Base-by-base conservation (phyloP, 2,329 filamentous ascomycete species). In the Alternaria dauci region DNA sequence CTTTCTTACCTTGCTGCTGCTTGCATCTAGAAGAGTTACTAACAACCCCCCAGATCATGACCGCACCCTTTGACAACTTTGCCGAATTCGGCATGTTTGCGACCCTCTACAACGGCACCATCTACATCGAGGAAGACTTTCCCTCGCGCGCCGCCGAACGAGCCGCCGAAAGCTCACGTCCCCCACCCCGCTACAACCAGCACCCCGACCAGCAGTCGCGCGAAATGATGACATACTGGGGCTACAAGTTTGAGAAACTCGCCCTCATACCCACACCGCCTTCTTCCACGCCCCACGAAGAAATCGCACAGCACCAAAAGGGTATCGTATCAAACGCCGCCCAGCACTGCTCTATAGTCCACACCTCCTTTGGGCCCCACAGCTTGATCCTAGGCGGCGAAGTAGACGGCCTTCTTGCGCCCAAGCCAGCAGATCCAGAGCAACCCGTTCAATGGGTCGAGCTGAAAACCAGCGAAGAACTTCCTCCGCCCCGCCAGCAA, bases 201-300 rank as follows among this genome's bases (percentile, higher is more conserved):
- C 81, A 87, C 67, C 80, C 85, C 71, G 81, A 87, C 70, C 80
- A 83, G 72, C 82, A 84, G 74, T 86, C 91, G 0, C 89, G 91
- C 52, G 91, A 95, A 59, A 83, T 94, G 65, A 97, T 97, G 93
- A 88, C 90, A 51, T 99, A 89, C 74, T 98, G 94, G 94, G 94
- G 94, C 36, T 99, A 99, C 82, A 99, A 99, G 76, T 99, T 99
- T 72, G 95, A 99, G 79, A 91, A 92, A 0, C 80, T 99, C 2
- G 88, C 89, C 7, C 89, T 95, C 2, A 81, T 98, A 4, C 89
- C 92, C 2, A 81, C 84, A 2, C 86, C 90, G 0, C 97, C 94
- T 89, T 95, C 93, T 90, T 86, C 90, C 58, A 90, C 88, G 0
- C 82, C 88, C 0, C 87, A 92, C 57, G 89, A 91, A 1, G 88